Percentiles rank a stretch among this genome's conserved stretches.
phyloP scores from a whole-genome alignment of 2,329 filamentous ascomycete genomes.

The Diaporthe eres region DNA sequence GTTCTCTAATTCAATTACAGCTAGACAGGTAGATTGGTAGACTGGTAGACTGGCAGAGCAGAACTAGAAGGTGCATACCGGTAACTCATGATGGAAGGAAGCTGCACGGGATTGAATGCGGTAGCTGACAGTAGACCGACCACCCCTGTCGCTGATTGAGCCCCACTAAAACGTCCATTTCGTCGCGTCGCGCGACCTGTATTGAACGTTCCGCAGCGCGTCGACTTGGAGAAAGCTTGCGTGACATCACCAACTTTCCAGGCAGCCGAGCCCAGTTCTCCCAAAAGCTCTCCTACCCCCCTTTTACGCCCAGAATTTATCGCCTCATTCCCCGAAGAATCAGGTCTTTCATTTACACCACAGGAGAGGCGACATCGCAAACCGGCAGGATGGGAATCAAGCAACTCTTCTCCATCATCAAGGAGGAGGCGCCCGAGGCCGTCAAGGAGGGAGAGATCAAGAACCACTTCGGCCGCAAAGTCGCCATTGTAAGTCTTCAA shows the following conservation, averaged over 20 bases:
- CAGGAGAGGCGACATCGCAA: neutral
- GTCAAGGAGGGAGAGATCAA: conserved; percentile 99
- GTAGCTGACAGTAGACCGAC: neutral
- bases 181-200: conserved; percentile 35
- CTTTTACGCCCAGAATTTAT: neutral
- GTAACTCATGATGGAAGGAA: neutral
- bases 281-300: neutral
- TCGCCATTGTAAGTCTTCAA: conserved; percentile 83
- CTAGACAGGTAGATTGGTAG: too few species aligned
- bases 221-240: conserved; percentile 40
- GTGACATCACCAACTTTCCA: conserved; percentile 45
- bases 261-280: conserved; percentile 3
- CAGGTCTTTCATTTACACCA: neutral
- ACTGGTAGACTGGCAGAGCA: too few species aligned
- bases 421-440: conserved; percentile 93
- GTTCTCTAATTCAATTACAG: neutral
- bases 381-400: conserved; percentile 72
- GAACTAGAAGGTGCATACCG: neutral
- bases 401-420: conserved; percentile 85
- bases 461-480: conserved; percentile 97
- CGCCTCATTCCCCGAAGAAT: neutral
- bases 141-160: neutral
- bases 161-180: conserved; percentile 31
- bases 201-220: conserved; percentile 38
- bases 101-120: neutral